A percentile compares a stretch with the other conserved stretches of the same genome.
phyloP scores from a whole-genome alignment of 1,139 yeast species.

The Zygoascus meyerae region DNA sequence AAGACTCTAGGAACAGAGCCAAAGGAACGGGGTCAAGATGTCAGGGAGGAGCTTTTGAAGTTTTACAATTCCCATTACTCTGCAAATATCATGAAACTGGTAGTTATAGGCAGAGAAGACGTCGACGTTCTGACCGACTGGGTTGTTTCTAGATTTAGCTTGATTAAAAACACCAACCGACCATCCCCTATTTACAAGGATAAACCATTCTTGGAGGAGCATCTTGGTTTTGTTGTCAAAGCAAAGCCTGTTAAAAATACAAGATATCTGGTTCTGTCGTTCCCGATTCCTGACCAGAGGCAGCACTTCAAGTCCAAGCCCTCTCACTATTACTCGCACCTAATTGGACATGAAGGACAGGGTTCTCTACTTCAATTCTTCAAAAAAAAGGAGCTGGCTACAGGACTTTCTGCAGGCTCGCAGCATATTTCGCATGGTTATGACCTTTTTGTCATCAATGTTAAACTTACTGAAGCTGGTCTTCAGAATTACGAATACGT shows the following conservation, averaged over 20 bases:
- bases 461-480: slow-evolving; percentile 75
- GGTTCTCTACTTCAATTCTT: slow-evolving; percentile 72
- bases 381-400: slow-evolving; percentile 74
- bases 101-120: slow-evolving; percentile 74
- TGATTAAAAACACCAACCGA: slow-evolving; percentile 51
- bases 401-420: slow-evolving; percentile 68
- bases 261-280: slow-evolving; percentile 59
- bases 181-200: slow-evolving; percentile 46
- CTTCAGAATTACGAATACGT: slow-evolving; percentile 57
- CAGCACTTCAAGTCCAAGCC: slow-evolving; percentile 65
- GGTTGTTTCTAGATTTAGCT: slow-evolving; percentile 64
- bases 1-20: slow-evolving; percentile 58
- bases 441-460: slow-evolving; percentile 58
- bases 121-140: slow-evolving; percentile 64
- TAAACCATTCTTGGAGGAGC: slow-evolving; percentile 41
- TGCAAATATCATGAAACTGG: slow-evolving; percentile 79
- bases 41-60: slow-evolving; percentile 60
- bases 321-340: slow-evolving; percentile 63
- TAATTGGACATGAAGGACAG: slow-evolving; percentile 85
- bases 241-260: slow-evolving; percentile 82
- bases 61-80: slow-evolving; percentile 57
- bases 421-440: slow-evolving; percentile 63
- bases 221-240: slow-evolving; percentile 50
- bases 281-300: slow-evolving; percentile 69
- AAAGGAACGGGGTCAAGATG: slow-evolving; percentile 45